Evolutionary conservation across 805 yeast species (phyloP), one percentile per base, ranked within the genome.

Genomic region (Starmerella etchellsii): DNA sequence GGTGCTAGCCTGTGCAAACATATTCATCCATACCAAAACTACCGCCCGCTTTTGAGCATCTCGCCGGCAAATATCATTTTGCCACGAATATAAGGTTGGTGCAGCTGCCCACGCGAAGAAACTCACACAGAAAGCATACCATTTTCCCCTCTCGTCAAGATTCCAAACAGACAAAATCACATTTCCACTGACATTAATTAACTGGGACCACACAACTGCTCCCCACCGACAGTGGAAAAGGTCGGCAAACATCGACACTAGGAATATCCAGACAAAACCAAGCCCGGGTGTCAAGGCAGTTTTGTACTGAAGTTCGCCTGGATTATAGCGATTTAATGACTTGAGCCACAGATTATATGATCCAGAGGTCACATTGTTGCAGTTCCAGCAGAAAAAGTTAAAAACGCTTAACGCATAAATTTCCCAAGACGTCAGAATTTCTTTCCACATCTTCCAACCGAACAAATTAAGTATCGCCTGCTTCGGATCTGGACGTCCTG

Each of bases 21-120:
- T 55, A 53, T 73, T 73, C 70, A 71, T 67, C n/a, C 64, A 52
- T 23, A 71, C 71, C 44, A 73, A 60, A 31, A 68, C 64, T 20
- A 72, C 64, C 3, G 76, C 69, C 46, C 79, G 60, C 39, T 68
- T 67, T 46, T 71, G 68, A 6, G 71, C 65, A 48, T 73, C 74
- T 32, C 68, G 63, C 35, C 78, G 63, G 41, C 74, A 68, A 29
- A 73, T 72, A 55, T 71, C 77, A 47, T 71, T 71, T 39, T 68
- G 69, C 76, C 78, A 74, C 15, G 74, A 65, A 53, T 73, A 74
- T 14, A 73, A 55, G 1, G 70, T 73, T 0, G 78, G 73, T 1
- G 79, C 76, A 68, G 69, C 69, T 10, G 78, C 73, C 71, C 75
- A 68, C 7, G 76, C 76, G 42, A 69, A 66, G 54, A 71, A 74